A percentile compares a stretch with the other conserved stretches of the same genome.
Evolutionary conservation across 495 filamentous ascomycete species (phyloP).

Genomic region (Bombardia bombarda): DNA sequence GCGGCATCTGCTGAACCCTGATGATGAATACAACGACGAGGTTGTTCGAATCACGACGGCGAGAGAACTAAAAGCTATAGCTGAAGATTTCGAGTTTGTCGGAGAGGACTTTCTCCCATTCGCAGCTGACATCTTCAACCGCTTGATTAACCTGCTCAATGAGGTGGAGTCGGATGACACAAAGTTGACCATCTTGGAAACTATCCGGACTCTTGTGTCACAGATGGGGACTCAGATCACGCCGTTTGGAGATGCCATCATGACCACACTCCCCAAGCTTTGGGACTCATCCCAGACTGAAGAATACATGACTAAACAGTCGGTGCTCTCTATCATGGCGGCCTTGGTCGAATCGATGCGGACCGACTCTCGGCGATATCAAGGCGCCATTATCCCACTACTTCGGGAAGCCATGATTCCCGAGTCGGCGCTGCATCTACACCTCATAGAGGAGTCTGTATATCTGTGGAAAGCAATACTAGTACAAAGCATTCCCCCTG

Average conservation of each 20-base stretch:
- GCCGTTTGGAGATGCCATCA: conserved; percentile 71
- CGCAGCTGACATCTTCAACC: conserved; percentile 57
- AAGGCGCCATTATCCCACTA: conserved; percentile 66
- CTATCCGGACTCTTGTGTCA: conserved; percentile 68
- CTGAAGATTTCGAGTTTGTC: conserved; percentile 78
- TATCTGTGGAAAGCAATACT: conserved; percentile 82
- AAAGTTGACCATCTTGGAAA: conserved; percentile 78
- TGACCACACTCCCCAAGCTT: conserved; percentile 68
- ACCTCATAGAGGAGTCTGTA: conserved; percentile 85
- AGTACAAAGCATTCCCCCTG: conserved; percentile 56
- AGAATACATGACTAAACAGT: conserved; percentile 80
- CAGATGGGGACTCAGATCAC: conserved; percentile 68
- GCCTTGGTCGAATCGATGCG: conserved; percentile 74
- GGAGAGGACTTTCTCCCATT: conserved; percentile 63
- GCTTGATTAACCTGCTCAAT: conserved; percentile 65
- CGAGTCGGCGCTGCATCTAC: conserved; percentile 69
- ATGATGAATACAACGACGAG: conserved; percentile 75
- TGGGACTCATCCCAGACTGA: conserved; percentile 79
- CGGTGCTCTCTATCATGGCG: conserved; percentile 74
- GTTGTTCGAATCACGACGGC: conserved; percentile 90
- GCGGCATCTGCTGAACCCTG: conserved; percentile 71
- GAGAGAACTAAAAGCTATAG: conserved; percentile 65
- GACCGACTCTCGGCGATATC: conserved; percentile 61
- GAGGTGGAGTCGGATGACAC: conserved; percentile 80
- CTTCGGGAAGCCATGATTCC: conserved; percentile 71